Conservation (phyloP, 345 rosid species). For the Populus deltoides region DNA sequence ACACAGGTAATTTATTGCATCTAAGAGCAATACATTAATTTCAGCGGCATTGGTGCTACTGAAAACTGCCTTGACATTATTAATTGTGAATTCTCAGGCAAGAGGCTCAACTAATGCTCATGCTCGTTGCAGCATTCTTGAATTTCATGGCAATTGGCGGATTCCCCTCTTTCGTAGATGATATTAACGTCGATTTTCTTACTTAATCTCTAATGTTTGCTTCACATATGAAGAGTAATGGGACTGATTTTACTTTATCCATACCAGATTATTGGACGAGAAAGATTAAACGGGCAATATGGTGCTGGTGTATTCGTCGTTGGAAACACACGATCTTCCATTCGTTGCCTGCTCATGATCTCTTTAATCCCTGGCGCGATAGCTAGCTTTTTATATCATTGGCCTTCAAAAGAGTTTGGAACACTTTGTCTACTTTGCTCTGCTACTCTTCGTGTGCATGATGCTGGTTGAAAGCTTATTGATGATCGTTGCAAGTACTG, state of each 20-base stretch:
- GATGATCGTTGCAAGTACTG: conserved; percentile 54
- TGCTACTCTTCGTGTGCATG: conserved; percentile 37
- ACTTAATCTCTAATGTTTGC: not conserved
- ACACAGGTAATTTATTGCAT: conserved; percentile 42
- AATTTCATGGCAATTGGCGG: conserved; percentile 58
- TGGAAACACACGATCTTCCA: conserved; percentile 46
- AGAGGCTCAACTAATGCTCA: conserved; percentile 41
- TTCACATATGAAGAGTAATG: not conserved
- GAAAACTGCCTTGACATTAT: not conserved
- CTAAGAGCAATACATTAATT: not conserved
- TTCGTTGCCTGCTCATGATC: conserved; percentile 39
- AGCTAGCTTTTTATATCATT: conserved; percentile 30
- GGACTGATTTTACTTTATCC: not conserved
- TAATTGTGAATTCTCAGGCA: conserved; percentile 24
- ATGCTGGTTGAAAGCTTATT: conserved; percentile 54
- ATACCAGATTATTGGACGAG: conserved; percentile 42
- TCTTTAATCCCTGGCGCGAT: conserved; percentile 50
- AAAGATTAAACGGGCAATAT: conserved; percentile 56
- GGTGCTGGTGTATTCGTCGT: conserved; percentile 46
- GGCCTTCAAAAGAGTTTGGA: conserved; percentile 35
- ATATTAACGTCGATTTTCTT: conserved; percentile 30
- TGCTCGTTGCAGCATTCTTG: conserved; percentile 45
- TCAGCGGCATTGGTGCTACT: not conserved
- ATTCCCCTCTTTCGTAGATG: conserved; percentile 54
- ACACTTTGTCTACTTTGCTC: conserved; percentile 36